Percentiles rank a stretch among this genome's conserved stretches.
Evolutionary conservation across 495 filamentous ascomycete genomes (phyloP).

Genomic region (Chlorociboria aeruginascens): DNA sequence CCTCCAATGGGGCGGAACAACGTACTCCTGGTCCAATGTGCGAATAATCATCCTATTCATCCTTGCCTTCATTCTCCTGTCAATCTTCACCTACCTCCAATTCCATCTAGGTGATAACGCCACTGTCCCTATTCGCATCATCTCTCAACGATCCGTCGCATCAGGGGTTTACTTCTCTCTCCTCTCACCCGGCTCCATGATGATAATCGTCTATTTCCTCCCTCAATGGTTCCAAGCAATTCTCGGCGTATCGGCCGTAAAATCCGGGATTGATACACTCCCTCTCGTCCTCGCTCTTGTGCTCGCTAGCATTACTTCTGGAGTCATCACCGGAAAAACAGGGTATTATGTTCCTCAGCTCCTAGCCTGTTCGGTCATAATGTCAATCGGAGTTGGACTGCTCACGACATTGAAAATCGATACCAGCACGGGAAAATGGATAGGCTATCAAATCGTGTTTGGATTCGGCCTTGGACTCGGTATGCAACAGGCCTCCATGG

Average conservation of each 20-base stretch:
- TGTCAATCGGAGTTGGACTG: slow-evolving; percentile 49
- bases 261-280: slow-evolving; percentile 68
- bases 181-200: slow-evolving; percentile 56
- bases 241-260: slow-evolving; percentile 39
- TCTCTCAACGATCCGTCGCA: slow-evolving; percentile 64
- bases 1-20: slow-evolving; percentile 34
- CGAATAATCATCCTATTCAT: slow-evolving; percentile 33
- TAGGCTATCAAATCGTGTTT: slow-evolving; percentile 57
- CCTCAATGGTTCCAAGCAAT: slow-evolving; percentile 74
- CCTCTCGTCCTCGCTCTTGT: slow-evolving; percentile 43
- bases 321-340: slow-evolving; percentile 37
- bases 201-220: slow-evolving; percentile 49
- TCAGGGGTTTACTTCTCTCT: slow-evolving; percentile 43
- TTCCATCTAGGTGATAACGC: slow-evolving; percentile 57
- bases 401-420: slow-evolving; percentile 45
- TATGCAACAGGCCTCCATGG: slow-evolving; percentile 56
- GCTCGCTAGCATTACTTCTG: slow-evolving; percentile 34
- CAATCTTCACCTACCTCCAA: slow-evolving; percentile 54
- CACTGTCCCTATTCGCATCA: slow-evolving; percentile 60
- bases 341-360: slow-evolving; percentile 61
- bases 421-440: slow-evolving; percentile 43
- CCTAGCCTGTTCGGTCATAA: slow-evolving; percentile 37
- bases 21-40: slow-evolving; percentile 28
- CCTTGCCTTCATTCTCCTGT: slow-evolving; percentile 47
- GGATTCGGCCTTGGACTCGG: slow-evolving; percentile 62